Base-by-base conservation (phyloP, 179 eudicot species). In the Vitellaria paradoxa region DNA sequence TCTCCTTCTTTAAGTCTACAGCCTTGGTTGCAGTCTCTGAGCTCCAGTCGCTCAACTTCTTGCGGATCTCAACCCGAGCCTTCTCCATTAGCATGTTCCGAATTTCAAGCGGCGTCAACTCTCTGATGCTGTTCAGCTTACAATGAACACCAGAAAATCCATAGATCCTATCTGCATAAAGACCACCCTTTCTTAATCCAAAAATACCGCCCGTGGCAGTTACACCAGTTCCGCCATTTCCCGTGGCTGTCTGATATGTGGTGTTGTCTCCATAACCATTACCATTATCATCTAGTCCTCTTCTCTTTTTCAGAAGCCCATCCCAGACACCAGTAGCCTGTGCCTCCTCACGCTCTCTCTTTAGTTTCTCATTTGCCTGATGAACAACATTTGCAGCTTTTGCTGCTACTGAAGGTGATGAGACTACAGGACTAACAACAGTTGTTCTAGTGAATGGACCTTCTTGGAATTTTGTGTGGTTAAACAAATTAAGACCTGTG, bases 341-440 rank as follows among this genome's bases (percentile, higher is more conserved):
- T 23, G 68, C 7, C 76, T 86, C 97, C 80, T 89, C 92, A 12
- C 87, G 87, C 45, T 88, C 88, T 86, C 91, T 85, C 86, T 79
- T 91, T 75, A 87, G 82, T 73, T 85, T 89, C 80, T 86, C 89
- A 75, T 90, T 87, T 65, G 89, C 91, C 85, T 81, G 86, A 75
- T 88, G 96, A 74, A 86, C 85, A 85, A 91, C 88, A 81, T 77
- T 87, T 61, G 98, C 93, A 10, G 56, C 56, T 52, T 52, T 52
- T 52, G 56, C 56, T 65, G 86, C 88, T 76, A 84, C 80, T 46
- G 91, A 83, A 66, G 81, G 50, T 52, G 14, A 14, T 24, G 87
- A 82, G 30, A 80, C 72, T 17, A 68, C 42, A 17, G 57, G 66
- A 53, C 80, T 68, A 49, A 21, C 83, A 59, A 83, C 81, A 65